Evolutionary conservation across 805 yeast species (phyloP), one percentile per base, ranked within the genome.

Genomic region (Yarrowia osloensis): DNA sequence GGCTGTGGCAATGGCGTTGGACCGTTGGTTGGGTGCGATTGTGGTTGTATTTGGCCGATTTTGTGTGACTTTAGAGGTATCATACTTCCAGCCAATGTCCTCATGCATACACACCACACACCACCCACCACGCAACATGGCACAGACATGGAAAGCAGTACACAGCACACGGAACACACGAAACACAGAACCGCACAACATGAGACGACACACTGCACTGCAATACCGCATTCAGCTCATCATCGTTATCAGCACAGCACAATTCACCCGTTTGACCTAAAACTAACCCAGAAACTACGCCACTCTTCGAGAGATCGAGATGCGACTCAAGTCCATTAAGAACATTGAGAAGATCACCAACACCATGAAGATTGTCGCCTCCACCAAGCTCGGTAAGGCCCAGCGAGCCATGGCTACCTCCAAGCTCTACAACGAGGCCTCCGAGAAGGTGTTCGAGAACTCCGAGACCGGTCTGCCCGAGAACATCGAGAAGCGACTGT

Each of bases 361-460:
- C 83, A 95, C 99, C 81, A 95, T 95, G 98, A 95, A 93, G 85
- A 89, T 95, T 81, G 99, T 95, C 76, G 99, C 99, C 47, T 94
- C 98, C 47, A 95, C 99, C 74, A 89, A 97, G 83, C 86, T 95
- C 79, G 84, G 86, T 78, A 92, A 90, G 82, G 99, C 99, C 70
- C 97, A 92, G 82, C 90, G 88, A 80, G 97, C 98, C 70, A 94
- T 92, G 92, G 82, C 84, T 73, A 85, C 90, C 62, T 89, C 98
- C 62, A 88, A 96, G 79, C 88, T 86, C 69, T 94, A 90, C 84
- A 88, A 88, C 77, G 84, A 84, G 74, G 87, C 93, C 69, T 96
- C 92, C 77, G 73, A 82, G 70, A 91, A 89, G 77, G 91, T 95
- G 74, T 91, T 82, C 81, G 81, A 85, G 73, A 86, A 88, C 78